Conservation (phyloP, 495 filamentous ascomycete genomes). For the Penicillium flavigenum region DNA sequence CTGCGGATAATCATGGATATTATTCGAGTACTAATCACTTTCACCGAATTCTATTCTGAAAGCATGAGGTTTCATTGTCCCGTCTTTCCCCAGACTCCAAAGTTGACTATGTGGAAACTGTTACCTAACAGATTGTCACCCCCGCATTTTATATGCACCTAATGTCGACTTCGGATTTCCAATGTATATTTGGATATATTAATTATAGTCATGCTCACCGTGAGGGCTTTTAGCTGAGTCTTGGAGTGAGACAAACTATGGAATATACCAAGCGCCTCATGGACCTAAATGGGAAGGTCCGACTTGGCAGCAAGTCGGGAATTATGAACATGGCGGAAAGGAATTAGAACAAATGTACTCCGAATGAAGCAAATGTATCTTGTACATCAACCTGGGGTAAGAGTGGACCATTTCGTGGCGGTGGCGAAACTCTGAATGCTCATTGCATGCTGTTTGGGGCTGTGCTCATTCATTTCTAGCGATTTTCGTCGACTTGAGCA, state of each 20-base stretch:
- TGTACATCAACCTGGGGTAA: not conserved
- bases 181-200: not conserved
- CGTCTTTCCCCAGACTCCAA: constrained; percentile 29
- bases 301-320: constrained; percentile 2
- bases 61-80: not conserved
- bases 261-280: not conserved
- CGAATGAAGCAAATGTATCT: not conserved
- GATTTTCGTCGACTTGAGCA: not conserved
- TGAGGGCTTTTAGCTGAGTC: not conserved
- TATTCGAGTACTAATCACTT: not conserved
- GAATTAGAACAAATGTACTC: not conserved
- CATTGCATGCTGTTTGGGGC: not conserved
- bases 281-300: constrained; percentile 3
- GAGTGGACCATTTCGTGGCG: not conserved
- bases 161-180: not conserved
- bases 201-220: not conserved
- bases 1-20: not conserved
- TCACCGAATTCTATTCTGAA: not conserved
- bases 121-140: constrained; percentile 35
- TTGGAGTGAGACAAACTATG: constrained; percentile 7
- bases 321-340: not conserved
- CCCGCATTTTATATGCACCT: constrained; percentile 31
- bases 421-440: not conserved
- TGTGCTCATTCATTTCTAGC: not conserved
- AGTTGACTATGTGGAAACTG: constrained; percentile 32